Evolutionary conservation across 2,329 filamentous ascomycete species (phyloP), one percentile per base, ranked within the genome.

Genomic region (Ophiostoma piceae): DNA sequence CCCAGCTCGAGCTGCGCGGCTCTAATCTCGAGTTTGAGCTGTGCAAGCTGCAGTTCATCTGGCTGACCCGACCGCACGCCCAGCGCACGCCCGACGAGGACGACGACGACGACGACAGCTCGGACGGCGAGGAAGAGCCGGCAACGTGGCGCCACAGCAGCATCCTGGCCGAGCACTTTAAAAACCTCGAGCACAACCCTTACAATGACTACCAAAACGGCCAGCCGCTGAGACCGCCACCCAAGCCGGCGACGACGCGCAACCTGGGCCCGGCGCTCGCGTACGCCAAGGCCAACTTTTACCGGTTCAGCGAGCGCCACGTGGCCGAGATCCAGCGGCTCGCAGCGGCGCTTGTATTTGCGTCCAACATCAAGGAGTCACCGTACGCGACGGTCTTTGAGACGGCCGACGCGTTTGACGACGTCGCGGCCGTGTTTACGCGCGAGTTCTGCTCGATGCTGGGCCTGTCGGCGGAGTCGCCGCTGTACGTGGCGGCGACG

Each of bases 21-120:
- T 97, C 92, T 76, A 97, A 96, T 75, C 86, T 99, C 1, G 94
- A 98, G 77, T 99, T 98, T 73, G 94, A 99, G 76, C 87, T 99
- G 1, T 92, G 90, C 80, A 91, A 92, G 73, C 83, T 98, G 22
- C 92, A 97, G 74, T 99, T 92, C 75, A 86, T 98, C 43, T 94
- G 92, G 86, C 84, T 97, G 0, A 97, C 96, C 79, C 87, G 16
- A 39, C 65, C 65, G 22, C 35, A n/a, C 90, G 73, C 79, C 82
- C 0, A 22, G 32, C 12, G 71, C 76, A n/a, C 47, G 54, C 85
- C 86, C 8, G 80, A 66, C 11, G 32, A 41, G 87, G 0, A 83
- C 87, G 11, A 83, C 0, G 14, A 62, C 68, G 65, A 47, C 4
- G 35, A 51, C 5, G 35, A 22, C 1, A 77, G 84, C 12, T 86